These are phyloP conservation scores for Ogataea parapolymorpha DNA, from an alignment of 805 yeast species.

Conservation along the genomic window DNA sequence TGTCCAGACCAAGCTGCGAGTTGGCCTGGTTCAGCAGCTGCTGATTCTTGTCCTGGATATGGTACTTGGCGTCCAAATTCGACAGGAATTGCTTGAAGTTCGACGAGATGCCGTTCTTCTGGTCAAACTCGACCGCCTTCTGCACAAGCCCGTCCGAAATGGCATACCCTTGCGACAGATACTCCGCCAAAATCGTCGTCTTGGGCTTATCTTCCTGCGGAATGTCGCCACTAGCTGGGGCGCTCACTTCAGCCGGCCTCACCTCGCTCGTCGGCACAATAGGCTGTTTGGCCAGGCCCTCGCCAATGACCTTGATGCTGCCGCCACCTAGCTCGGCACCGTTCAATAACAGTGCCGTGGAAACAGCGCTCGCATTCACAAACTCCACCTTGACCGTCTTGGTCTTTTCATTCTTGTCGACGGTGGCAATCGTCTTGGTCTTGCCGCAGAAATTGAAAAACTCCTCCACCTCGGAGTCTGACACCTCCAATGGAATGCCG, in stretches of 20 bases:
- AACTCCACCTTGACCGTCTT: constrained; percentile 50
- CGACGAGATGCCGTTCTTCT: constrained; percentile 56
- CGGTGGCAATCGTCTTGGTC: constrained; percentile 35
- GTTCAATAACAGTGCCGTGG: constrained; percentile 66
- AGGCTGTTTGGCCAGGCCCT: constrained; percentile 26
- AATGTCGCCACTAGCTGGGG: constrained; percentile 44
- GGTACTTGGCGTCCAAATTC: constrained; percentile 58
- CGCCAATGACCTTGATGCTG: constrained; percentile 45
- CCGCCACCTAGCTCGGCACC: constrained; percentile 71
- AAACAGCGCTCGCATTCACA: constrained; percentile 55
- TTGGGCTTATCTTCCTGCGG: constrained; percentile 78
- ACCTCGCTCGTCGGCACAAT: constrained; percentile 3
- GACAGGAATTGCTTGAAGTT: constrained; percentile 55
- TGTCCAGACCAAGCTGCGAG: constrained; percentile 39
- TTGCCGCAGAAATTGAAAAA: constrained; percentile 77
- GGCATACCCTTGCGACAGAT: constrained; percentile 69
- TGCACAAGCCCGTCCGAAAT: constrained; percentile 59
- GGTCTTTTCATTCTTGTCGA: constrained; percentile 31
- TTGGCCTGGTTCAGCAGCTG: constrained; percentile 34
- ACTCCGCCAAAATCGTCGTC: constrained; percentile 70
- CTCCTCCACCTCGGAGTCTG: constrained; percentile 52
- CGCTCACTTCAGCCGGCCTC: background rate
- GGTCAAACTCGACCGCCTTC: constrained; percentile 61
- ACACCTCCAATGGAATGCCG: constrained; percentile 48
- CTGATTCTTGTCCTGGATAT: constrained; percentile 51